phyloP scores from a whole-genome alignment of 2,329 filamentous ascomycete genomes.

The Aschersonia sp. region DNA sequence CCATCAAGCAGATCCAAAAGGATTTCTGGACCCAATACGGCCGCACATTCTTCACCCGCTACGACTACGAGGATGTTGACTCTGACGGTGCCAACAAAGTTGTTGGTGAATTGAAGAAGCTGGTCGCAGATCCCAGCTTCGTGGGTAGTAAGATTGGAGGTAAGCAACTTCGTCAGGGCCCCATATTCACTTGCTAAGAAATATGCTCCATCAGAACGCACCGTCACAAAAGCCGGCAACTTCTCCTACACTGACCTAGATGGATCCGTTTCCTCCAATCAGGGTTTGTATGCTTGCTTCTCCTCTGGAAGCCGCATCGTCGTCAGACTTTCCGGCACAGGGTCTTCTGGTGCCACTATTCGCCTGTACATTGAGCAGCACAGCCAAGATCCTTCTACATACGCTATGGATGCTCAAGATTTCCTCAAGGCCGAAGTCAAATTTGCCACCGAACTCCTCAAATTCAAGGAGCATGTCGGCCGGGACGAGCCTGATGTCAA shows the following conservation, averaged over 20 bases:
- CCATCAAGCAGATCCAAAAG: constrained; percentile 90
- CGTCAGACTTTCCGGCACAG: constrained; percentile 86
- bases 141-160: constrained; percentile 70
- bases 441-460: constrained; percentile 71
- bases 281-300: constrained; percentile 90
- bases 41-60: constrained; percentile 96
- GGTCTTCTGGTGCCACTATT: constrained; percentile 90
- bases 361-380: constrained; percentile 96
- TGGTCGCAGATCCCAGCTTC: constrained; percentile 62
- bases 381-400: constrained; percentile 65
- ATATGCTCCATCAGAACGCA: constrained; percentile 38
- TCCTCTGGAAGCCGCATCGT: constrained; percentile 91
- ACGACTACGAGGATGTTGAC: constrained; percentile 95
- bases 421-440: constrained; percentile 85
- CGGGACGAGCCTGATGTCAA: constrained; percentile 91
- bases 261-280: constrained; percentile 87
- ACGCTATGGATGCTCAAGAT: constrained; percentile 74
- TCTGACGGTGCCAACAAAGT: constrained; percentile 84
- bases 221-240: constrained; percentile 80
- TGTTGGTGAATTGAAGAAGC: constrained; percentile 62
- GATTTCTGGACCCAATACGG: constrained; percentile 97
- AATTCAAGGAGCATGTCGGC: constrained; percentile 88
- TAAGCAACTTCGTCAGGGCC: constrained; percentile 12
- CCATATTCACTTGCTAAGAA: background rate
- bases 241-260: constrained; percentile 99